phyloP scores from a whole-genome alignment of 1,139 yeast genomes.

The Nakaseomyces uthaithaninus region DNA sequence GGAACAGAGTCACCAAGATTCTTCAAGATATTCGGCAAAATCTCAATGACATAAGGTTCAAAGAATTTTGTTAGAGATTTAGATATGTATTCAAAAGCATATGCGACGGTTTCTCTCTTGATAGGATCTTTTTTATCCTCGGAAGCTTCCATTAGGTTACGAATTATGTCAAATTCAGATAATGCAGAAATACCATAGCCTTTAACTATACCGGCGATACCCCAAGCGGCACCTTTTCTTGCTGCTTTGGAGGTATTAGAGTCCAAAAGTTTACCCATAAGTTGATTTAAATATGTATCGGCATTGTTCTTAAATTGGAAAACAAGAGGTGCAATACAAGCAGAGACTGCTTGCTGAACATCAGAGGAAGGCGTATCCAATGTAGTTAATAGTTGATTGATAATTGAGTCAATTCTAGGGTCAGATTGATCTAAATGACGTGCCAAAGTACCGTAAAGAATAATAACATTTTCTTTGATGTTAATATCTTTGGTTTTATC shows the following conservation, averaged over 20 bases:
- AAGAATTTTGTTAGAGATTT: constrained; percentile 64
- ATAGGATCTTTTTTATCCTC: constrained; percentile 74
- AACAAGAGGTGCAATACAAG: constrained; percentile 78
- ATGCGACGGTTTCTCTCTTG: constrained; percentile 82
- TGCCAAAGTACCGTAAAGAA: constrained; percentile 81
- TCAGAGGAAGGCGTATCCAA: constrained; percentile 82
- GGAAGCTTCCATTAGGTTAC: constrained; percentile 73
- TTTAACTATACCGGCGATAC: constrained; percentile 85
- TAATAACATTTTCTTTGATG: constrained; percentile 72
- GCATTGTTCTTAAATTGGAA: constrained; percentile 45
- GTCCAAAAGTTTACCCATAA: constrained; percentile 53
- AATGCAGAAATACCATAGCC: constrained; percentile 81
- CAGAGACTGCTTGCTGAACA: constrained; percentile 80
- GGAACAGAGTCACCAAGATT: constrained; percentile 77
- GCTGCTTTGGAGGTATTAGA: constrained; percentile 42
- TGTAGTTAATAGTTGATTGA: constrained; percentile 63
- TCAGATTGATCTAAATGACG: constrained; percentile 65
- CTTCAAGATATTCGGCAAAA: constrained; percentile 70
- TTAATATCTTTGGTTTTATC: constrained; percentile 44
- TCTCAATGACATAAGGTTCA: constrained; percentile 90
- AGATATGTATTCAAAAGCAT: constrained; percentile 79
- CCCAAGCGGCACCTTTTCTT: constrained; percentile 93
- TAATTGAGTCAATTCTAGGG: constrained; percentile 52
- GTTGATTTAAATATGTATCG: constrained; percentile 45
- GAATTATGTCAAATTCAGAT: constrained; percentile 65